Evolutionary conservation across 2,329 filamentous ascomycete species (phyloP).

Genomic region (Sordariomycetes sp.): DNA sequence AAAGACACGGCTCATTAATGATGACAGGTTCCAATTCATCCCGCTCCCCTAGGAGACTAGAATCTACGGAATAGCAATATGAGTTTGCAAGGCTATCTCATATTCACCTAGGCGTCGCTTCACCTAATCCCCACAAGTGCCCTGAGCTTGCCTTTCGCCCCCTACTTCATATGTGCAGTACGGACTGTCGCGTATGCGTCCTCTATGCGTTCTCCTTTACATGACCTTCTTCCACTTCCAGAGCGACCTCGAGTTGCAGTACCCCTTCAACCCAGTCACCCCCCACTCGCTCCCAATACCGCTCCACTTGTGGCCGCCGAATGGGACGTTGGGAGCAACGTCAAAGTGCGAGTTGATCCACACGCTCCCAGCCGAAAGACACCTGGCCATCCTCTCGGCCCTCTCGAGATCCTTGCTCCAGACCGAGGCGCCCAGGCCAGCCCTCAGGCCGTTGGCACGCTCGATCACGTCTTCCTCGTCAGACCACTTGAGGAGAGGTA

Average conservation of each 20-base stretch:
- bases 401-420: conserved; percentile 41
- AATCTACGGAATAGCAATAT: too few species aligned
- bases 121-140: too few species aligned
- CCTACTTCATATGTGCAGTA: too few species aligned
- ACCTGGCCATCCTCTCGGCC: conserved; percentile 39
- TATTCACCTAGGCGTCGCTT: too few species aligned
- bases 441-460: conserved; percentile 40
- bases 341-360: conserved; percentile 51
- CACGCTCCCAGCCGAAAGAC: conserved; percentile 45
- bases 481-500: conserved; percentile 51
- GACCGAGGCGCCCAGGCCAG: conserved; percentile 45
- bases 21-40: too few species aligned
- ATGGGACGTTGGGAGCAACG: conserved; percentile 19
- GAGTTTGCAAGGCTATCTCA: too few species aligned
- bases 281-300: conserved; percentile 32
- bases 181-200: too few species aligned
- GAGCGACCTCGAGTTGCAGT: conserved; percentile 14
- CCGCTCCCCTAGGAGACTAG: too few species aligned
- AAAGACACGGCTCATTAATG: too few species aligned
- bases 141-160: too few species aligned
- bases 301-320: conserved; percentile 32
- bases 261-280: conserved; percentile 22
- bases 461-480: conserved; percentile 48
- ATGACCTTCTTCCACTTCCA: conserved; percentile 2
- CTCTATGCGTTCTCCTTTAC: background rate